Evolutionary conservation across 345 rosid genomes (phyloP).

Genomic region (Limnanthes douglasii): DNA sequence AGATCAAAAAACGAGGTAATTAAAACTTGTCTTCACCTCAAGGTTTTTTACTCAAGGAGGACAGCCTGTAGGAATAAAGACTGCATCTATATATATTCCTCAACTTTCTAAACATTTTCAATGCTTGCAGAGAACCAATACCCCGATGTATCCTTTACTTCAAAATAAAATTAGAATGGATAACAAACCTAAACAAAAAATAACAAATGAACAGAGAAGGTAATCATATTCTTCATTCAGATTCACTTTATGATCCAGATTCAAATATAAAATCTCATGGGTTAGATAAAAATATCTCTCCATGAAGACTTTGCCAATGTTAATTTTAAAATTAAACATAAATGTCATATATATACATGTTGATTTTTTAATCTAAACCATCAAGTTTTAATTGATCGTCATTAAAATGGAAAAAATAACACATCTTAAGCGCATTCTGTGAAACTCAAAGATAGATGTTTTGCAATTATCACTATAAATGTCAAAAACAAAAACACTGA

Average conservation of each 20-base stretch:
- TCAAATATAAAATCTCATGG: constrained; percentile 52
- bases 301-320: too few species aligned
- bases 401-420: too few species aligned
- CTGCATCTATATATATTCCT: too few species aligned
- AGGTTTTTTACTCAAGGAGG: constrained; percentile 21
- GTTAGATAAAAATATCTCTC: constrained; percentile 60
- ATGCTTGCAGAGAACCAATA: constrained; percentile 8
- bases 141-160: too few species aligned
- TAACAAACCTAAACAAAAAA: constrained; percentile 2
- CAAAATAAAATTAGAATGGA: too few species aligned
- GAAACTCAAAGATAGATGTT: constrained; percentile 42
- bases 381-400: too few species aligned
- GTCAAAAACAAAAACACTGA: constrained; percentile 1
- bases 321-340: too few species aligned
- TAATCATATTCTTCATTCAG: constrained; percentile 72
- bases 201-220: not conserved
- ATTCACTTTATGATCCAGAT: constrained; percentile 37
- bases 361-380: too few species aligned
- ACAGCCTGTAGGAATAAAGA: constrained; percentile 17
- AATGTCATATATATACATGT: too few species aligned
- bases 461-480: constrained; percentile 49
- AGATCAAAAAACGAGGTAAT: not conserved
- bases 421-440: constrained; percentile 36
- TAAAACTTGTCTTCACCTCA: constrained; percentile 7
- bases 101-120: constrained; percentile 18